Evolutionary conservation across 345 rosid species (phyloP).

Genomic region (Eucalyptus regnans): DNA sequence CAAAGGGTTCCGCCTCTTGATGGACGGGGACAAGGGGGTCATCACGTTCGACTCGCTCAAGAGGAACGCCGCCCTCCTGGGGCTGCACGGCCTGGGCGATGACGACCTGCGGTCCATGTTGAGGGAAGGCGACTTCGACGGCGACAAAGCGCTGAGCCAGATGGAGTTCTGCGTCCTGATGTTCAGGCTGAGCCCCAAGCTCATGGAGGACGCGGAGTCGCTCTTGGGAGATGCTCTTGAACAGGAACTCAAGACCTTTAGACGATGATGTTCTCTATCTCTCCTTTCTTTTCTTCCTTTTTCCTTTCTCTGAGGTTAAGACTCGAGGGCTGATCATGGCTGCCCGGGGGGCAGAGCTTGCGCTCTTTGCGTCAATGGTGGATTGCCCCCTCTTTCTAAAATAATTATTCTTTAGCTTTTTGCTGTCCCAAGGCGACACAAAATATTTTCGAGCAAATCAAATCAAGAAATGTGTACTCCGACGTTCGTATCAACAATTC

Average conservation of each 20-base stretch:
- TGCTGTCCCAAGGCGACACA: neutral
- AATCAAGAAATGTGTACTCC: neutral
- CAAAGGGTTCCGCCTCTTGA: conserved; percentile 27
- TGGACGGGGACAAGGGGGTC: conserved; percentile 28
- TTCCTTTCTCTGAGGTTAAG: neutral
- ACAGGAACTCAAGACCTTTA: neutral
- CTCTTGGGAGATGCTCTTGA: conserved; percentile 18
- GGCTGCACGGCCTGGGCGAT: conserved; percentile 19
- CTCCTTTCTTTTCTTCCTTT: neutral
- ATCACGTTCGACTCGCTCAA: conserved; percentile 36
- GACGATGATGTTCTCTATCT: neutral
- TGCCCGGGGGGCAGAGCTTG: neutral
- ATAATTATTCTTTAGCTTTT: neutral
- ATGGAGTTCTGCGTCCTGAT: conserved; percentile 47
- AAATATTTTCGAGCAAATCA: neutral
- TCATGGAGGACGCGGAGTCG: conserved; percentile 31
- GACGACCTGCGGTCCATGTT: conserved; percentile 32
- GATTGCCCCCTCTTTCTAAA: neutral
- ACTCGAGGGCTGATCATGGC: neutral
- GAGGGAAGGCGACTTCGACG: conserved; percentile 34
- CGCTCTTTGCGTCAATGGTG: neutral
- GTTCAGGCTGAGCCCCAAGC: conserved; percentile 42
- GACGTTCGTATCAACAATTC: neutral
- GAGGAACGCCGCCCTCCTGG: conserved; percentile 23
- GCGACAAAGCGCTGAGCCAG: conserved; percentile 30